Evolutionary conservation across 106 monocot species (phyloP), one percentile per base, ranked within the genome.

Genomic region (Dioscorea alata): DNA sequence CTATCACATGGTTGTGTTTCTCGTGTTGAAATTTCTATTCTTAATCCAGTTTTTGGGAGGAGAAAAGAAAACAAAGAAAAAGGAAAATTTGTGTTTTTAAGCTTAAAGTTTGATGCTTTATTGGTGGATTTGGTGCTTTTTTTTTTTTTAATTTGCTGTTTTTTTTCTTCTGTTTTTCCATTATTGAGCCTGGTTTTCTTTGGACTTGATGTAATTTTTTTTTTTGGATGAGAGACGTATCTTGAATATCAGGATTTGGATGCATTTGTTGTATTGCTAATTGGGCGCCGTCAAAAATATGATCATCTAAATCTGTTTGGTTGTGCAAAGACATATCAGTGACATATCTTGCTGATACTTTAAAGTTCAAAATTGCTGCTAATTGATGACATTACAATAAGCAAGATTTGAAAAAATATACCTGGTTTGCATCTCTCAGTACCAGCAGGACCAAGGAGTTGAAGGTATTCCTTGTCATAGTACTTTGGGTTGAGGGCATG

Each of bases 401-500:
- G 9, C 15, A 54, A 54, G n/a, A 19, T 15, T 42, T 42, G 4
- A 42, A 8, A 42, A 42, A 42, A 42, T 42, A 42, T 73, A 84
- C 84, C 84, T 66, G 84, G 84, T 66, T 74, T 49, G 23, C 63
- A 69, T 61, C 75, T 75, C 65, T 79, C 72, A 61, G 64, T 60
- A 14, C 71, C 76, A 28, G 79, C 79, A 64, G 84, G 64, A 22
- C 59, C 69, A 33, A 75, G 72, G 65, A 69, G 32, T 65, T 84
- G 75, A 50, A 84, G 75, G 53, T 72, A 76, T 23, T 84, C 79
- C 65, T 79, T 79, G 66, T 84, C 84, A 72, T 76, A 79, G 61
- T 79, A 79, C 61, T 79, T 84, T 65, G 84, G 84, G 61, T 71
- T 84, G 33, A 84, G 79, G 13, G 84, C 79, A 73, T 73, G 71